Percentiles rank a stretch among this genome's conserved stretches.
Evolutionary conservation across 1,284 basidiomycete genomes (phyloP).

Genomic region (Cutaneotrichosporon spelunceum): DNA sequence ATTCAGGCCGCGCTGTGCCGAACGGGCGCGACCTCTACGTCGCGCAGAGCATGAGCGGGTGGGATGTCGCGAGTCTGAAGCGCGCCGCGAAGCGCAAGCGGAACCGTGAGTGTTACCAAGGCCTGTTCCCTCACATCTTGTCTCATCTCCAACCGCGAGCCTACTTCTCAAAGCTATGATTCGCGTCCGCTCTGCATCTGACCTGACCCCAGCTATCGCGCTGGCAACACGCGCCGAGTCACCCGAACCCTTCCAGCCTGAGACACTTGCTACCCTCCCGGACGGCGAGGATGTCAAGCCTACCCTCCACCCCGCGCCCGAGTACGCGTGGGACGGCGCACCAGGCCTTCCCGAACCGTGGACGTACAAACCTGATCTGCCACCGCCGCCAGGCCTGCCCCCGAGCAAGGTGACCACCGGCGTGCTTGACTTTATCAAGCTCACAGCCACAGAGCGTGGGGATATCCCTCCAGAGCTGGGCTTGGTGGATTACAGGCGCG

Average conservation of each 20-base stretch:
- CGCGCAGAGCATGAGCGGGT: slow-evolving; percentile 31
- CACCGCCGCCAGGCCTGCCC: slow-evolving; percentile 9
- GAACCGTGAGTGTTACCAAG: slow-evolving; percentile 22
- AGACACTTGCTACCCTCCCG: slow-evolving; percentile 16
- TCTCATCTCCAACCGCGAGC: background rate
- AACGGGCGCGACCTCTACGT: slow-evolving; percentile 33
- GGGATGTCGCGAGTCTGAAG: slow-evolving; percentile 23
- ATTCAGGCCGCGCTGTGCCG: slow-evolving; percentile 28
- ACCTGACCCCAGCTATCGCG: slow-evolving; percentile 11
- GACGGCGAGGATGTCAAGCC: slow-evolving; percentile 20
- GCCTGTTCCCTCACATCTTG: background rate
- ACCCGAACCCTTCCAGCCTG: slow-evolving; percentile 9
- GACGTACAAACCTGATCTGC: slow-evolving; percentile 32
- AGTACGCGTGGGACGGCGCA: slow-evolving; percentile 38
- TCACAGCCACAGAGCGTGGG: slow-evolving; percentile 41
- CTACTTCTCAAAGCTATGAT: too few species aligned
- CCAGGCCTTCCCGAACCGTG: slow-evolving; percentile 38
- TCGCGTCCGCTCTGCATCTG: too few species aligned
- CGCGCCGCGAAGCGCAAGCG: slow-evolving; percentile 35
- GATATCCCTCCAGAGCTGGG: slow-evolving; percentile 49
- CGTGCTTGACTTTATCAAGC: slow-evolving; percentile 47
- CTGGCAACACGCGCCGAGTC: slow-evolving; percentile 7
- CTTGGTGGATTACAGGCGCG: slow-evolving; percentile 41
- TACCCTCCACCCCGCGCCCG: slow-evolving; percentile 7
- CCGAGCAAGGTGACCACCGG: slow-evolving; percentile 33